Evolutionary conservation across 108 stramenopile species (phyloP).

Genomic region (Stephanodiscus triporus): DNA sequence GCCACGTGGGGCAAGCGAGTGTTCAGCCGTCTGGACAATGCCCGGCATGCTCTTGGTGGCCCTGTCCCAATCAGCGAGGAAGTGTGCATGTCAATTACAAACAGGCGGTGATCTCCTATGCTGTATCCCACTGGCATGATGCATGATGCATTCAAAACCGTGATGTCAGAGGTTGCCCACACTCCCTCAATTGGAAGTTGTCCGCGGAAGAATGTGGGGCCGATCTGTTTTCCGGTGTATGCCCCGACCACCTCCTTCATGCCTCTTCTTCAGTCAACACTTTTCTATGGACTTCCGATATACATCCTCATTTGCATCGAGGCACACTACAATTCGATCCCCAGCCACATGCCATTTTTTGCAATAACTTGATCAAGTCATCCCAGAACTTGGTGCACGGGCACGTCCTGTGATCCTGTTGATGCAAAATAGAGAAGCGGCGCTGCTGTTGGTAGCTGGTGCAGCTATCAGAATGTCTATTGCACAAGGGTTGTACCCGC

Average conservation of each 20-base stretch:
- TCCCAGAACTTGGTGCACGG: not conserved
- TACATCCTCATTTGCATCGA: slow-evolving; percentile 6
- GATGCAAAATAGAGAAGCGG: not conserved
- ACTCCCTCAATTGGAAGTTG: slow-evolving; percentile 1
- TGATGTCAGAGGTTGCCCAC: not conserved
- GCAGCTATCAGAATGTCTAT: not conserved
- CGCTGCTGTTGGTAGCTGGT: not conserved
- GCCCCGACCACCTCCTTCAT: not conserved
- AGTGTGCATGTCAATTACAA: slow-evolving; percentile 3
- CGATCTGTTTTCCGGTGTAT: not conserved
- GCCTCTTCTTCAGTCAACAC: not conserved
- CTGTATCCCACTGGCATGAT: slow-evolving; percentile 11
- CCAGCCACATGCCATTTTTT: not conserved
- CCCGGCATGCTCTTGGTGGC: not conserved
- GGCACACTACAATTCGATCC: not conserved
- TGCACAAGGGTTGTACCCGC: not conserved
- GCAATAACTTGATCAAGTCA: not conserved
- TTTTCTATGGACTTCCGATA: not conserved
- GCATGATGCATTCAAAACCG: slow-evolving; percentile 3
- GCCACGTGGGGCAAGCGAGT: not conserved
- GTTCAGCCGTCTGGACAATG: not conserved
- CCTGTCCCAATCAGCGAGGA: not conserved
- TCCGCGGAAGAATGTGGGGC: slow-evolving; percentile 2
- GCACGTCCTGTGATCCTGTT: not conserved
- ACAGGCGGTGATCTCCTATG: slow-evolving; percentile 11